phyloP scores from a whole-genome alignment of 2,329 filamentous ascomycete genomes.

The Cercospora sesami region DNA sequence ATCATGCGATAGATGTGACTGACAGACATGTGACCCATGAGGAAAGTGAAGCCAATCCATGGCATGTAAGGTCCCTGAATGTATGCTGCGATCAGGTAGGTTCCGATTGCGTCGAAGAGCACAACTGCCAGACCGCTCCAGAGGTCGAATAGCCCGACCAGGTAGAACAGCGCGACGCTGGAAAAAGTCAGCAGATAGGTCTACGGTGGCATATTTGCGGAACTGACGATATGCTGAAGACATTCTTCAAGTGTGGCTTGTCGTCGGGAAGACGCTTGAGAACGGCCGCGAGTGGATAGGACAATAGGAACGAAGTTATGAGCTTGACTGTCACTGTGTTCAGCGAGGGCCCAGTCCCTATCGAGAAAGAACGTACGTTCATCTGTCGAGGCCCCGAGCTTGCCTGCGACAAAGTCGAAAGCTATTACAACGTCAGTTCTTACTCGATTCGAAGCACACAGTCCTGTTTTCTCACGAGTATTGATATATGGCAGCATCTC shows the following conservation, averaged over 20 bases:
- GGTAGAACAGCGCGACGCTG: slow-evolving; percentile 81
- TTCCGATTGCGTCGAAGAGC: slow-evolving; percentile 72
- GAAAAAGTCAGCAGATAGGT: slow-evolving; percentile 8
- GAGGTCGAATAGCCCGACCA: slow-evolving; percentile 89
- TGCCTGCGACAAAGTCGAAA: slow-evolving; percentile 59
- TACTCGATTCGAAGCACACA: slow-evolving; percentile 1
- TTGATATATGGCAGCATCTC: slow-evolving; percentile 66
- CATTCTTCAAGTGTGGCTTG: slow-evolving; percentile 80
- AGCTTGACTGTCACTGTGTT: slow-evolving; percentile 71
- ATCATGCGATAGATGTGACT: slow-evolving; percentile 84
- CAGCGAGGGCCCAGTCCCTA: not conserved
- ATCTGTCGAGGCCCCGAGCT: slow-evolving; percentile 64
- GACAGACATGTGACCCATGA: slow-evolving; percentile 93
- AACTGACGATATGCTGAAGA: slow-evolving; percentile 73
- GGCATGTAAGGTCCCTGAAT: slow-evolving; percentile 92
- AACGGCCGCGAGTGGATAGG: slow-evolving; percentile 84
- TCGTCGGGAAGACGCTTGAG: slow-evolving; percentile 88
- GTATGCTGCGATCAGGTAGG: slow-evolving; percentile 81
- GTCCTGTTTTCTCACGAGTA: slow-evolving; percentile 50
- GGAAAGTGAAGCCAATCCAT: slow-evolving; percentile 89
- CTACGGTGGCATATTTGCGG: not conserved
- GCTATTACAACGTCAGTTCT: slow-evolving; percentile 46
- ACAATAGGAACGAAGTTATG: slow-evolving; percentile 83
- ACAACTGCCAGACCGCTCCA: slow-evolving; percentile 83
- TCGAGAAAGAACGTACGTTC: slow-evolving; percentile 53